phyloP scores from a whole-genome alignment of 2,329 filamentous ascomycete genomes.

The Aplosporella prunicola region DNA sequence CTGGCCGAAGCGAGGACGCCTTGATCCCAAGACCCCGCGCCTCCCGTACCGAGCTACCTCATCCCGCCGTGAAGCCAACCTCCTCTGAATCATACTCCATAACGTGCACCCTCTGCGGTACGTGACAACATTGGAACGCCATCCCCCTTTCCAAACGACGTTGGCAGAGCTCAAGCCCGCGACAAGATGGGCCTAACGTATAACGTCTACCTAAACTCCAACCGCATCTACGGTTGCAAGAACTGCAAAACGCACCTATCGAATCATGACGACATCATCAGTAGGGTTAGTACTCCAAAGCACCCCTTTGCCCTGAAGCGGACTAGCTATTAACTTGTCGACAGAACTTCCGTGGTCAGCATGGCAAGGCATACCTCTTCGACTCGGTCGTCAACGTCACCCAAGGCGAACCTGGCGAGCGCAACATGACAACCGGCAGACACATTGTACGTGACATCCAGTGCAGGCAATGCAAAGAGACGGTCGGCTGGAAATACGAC shows the following conservation, averaged over 20 bases:
- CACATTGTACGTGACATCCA: slow-evolving; percentile 90
- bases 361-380: slow-evolving; percentile 97
- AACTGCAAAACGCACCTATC: slow-evolving; percentile 91
- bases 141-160: neutral
- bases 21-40: too few relatives aligned
- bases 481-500: slow-evolving; percentile 98
- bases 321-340: slow-evolving; percentile 2
- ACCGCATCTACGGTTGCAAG: slow-evolving; percentile 84
- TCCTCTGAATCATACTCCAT: too few relatives aligned
- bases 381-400: slow-evolving; percentile 87
- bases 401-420: slow-evolving; percentile 74
- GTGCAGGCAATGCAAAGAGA: slow-evolving; percentile 84
- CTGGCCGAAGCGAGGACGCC: too few relatives aligned
- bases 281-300: slow-evolving; percentile 58
- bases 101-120: too few relatives aligned
- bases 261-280: slow-evolving; percentile 93
- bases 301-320: neutral
- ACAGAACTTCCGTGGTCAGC: slow-evolving; percentile 95
- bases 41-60: too few relatives aligned
- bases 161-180: neutral
- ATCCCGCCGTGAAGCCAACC: too few relatives aligned
- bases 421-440: slow-evolving; percentile 94
- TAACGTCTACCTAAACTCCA: slow-evolving; percentile 81
- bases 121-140: too few relatives aligned
- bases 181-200: slow-evolving; percentile 72